Percentiles rank a stretch among this genome's conserved stretches.
These are phyloP conservation scores for Penicillium sp. DNA, from an alignment of 2,329 filamentous ascomycete species.

Conservation along the genomic window DNA sequence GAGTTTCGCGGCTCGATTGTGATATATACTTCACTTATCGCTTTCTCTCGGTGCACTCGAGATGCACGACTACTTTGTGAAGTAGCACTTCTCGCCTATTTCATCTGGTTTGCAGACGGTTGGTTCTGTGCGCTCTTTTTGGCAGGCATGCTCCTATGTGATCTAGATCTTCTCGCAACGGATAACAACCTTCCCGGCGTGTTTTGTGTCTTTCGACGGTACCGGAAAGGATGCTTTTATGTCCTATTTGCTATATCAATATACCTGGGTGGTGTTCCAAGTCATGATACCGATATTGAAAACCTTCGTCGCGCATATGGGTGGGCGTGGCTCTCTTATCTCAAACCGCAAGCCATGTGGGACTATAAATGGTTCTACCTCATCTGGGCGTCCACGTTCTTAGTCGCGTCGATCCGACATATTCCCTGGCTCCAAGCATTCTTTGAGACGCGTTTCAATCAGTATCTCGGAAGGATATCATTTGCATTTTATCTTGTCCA, in stretches of 20 bases:
- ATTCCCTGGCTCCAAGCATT: constrained; percentile 57
- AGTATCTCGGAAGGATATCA: constrained; percentile 60
- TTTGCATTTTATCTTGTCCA: constrained; percentile 63
- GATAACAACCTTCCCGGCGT: constrained; percentile 50
- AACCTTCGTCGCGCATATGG: constrained; percentile 54
- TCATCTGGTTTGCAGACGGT: constrained; percentile 64
- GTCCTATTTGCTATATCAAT: constrained; percentile 51
- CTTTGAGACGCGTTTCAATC: constrained; percentile 57
- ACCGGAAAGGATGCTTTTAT: constrained; percentile 52
- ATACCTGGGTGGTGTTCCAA: constrained; percentile 60
- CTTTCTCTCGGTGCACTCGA: constrained; percentile 54
- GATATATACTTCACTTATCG: constrained; percentile 55
- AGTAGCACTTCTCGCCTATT: constrained; percentile 57
- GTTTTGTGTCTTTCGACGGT: constrained; percentile 44
- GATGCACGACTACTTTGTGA: constrained; percentile 55
- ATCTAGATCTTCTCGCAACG: constrained; percentile 55
- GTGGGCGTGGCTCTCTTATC: constrained; percentile 57
- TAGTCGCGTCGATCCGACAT: constrained; percentile 55
- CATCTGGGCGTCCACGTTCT: constrained; percentile 56
- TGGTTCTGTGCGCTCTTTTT: constrained; percentile 61
- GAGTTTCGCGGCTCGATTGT: constrained; percentile 63
- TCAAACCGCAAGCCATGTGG: constrained; percentile 63
- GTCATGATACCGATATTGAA: constrained; percentile 45
- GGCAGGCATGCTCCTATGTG: constrained; percentile 58
- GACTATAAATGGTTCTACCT: constrained; percentile 67